These are phyloP conservation scores for Rubia peregrina DNA, from an alignment of 305 asterid genomes.

Conservation along the genomic window DNA sequence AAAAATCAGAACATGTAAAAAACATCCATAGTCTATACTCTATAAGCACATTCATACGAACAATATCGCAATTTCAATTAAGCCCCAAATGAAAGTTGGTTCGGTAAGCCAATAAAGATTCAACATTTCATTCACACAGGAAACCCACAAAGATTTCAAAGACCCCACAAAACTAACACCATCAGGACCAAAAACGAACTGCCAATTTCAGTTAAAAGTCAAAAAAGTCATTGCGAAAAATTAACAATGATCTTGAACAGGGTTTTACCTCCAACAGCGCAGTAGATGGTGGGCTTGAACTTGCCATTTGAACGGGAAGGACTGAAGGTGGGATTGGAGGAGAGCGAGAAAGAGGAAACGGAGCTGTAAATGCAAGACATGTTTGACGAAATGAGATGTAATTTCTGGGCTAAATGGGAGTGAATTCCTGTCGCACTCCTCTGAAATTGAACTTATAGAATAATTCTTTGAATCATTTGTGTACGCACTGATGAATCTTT, in stretches of 20 bases:
- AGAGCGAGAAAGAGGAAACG: conserved; percentile 21
- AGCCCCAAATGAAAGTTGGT: background rate
- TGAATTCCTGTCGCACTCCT: conserved; percentile 1
- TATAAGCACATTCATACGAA: background rate
- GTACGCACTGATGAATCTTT: background rate
- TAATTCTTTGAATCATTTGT: background rate
- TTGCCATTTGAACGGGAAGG: conserved; percentile 18
- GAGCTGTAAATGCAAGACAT: conserved; percentile 30
- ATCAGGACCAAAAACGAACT: background rate
- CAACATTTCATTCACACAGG: background rate
- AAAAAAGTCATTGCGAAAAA: conserved; percentile 1
- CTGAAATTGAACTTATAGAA: conserved; percentile 1
- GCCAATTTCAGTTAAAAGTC: background rate
- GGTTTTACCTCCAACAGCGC: conserved; percentile 32
- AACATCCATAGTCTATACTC: background rate
- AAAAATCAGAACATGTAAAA: background rate
- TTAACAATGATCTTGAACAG: background rate
- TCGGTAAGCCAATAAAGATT: background rate
- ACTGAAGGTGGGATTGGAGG: conserved; percentile 22
- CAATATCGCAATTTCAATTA: background rate
- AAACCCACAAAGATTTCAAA: background rate
- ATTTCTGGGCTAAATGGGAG: background rate
- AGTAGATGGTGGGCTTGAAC: conserved; percentile 19
- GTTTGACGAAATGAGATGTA: background rate
- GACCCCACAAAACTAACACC: background rate